Evolutionary conservation across 768 basidiomycete genomes (phyloP).

Genomic region (Neoboletus brunneissimus): DNA sequence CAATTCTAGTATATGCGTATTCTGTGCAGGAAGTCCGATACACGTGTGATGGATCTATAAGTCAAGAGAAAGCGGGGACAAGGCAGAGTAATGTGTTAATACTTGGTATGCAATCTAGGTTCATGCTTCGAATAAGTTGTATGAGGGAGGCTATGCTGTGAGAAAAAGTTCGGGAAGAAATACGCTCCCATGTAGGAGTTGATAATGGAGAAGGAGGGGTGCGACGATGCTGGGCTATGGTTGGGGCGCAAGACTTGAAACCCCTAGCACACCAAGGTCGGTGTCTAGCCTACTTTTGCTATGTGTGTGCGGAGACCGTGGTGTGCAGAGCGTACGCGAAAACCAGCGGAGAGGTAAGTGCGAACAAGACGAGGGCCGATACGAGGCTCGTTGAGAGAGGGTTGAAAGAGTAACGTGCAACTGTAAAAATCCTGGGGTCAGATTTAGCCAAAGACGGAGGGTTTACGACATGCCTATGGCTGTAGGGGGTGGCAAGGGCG

Average conservation of each 20-base stretch:
- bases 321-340: slow-evolving; percentile 16
- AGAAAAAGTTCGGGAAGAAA: slow-evolving; percentile 1
- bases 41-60: slow-evolving; percentile 5
- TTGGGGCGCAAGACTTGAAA: not conserved
- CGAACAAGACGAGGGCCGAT: slow-evolving; percentile 16
- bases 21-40: slow-evolving; percentile 14
- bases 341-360: slow-evolving; percentile 16
- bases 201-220: not conserved
- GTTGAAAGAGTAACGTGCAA: slow-evolving; percentile 5
- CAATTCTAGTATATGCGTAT: slow-evolving; percentile 14
- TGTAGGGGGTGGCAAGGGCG: slow-evolving; percentile 14
- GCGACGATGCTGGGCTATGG: not conserved
- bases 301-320: slow-evolving; percentile 4
- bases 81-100: slow-evolving; percentile 1
- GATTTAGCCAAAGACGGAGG: not conserved
- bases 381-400: slow-evolving; percentile 13
- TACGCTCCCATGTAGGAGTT: not conserved
- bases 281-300: not conserved
- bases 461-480: slow-evolving; percentile 15
- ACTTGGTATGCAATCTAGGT: slow-evolving; percentile 14
- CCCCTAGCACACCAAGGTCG: not conserved
- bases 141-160: slow-evolving; percentile 10
- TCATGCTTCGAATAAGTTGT: slow-evolving; percentile 13
- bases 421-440: slow-evolving; percentile 9
- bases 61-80: slow-evolving; percentile 11